Evolutionary conservation across 257 asterid species (phyloP), one percentile per base, ranked within the genome.

Genomic region (Schizonepeta tenuifolia): DNA sequence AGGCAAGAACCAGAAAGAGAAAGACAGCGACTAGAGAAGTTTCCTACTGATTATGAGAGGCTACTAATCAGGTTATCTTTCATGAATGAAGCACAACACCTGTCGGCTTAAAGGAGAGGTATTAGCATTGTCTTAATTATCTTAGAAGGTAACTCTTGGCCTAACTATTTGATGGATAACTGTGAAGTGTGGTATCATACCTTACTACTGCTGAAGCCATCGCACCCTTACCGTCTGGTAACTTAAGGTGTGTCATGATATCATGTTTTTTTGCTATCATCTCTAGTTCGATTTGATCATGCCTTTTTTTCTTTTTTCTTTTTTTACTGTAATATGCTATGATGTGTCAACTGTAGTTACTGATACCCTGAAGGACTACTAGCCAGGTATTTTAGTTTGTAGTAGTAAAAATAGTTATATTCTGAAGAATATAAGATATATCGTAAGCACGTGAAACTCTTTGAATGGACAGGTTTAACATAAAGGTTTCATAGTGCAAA

Each of bases 11-110:
- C 65, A 49, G 59, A 28, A 61, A 53, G 40, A 26, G 24, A 20
- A 24, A 69, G 78, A 79, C 77, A 69, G 44, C 6, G 72, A 76
- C 76, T 69, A 36, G 64, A 62, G 82, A 79, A 70, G 74, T 77
- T 83, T 69, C 79, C 73, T 17, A 8, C n/a, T 33, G 38, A 70
- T 67, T 65, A 56, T 55, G 67, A 70, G 61, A 50, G 36, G 65
- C 71, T 76, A 59, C 61, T 61, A 62, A 50, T 59, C 73, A 75
- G 75, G 69, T 55, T 47, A 61, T 41, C 63, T 71, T 70, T 67
- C 77, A 55, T 62, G 53, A 46, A 68, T 53, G 74, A 47, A 53
- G 55, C 79, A 47, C 78, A 55, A 75, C 75, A 54, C 40, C 40
- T 72, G 71, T 41, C 28, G 40, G 71, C 73, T 67, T 44, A 72